Conservation (phyloP, 371 early-diverging fungal genomes). For the Apophysomyces sp. region DNA sequence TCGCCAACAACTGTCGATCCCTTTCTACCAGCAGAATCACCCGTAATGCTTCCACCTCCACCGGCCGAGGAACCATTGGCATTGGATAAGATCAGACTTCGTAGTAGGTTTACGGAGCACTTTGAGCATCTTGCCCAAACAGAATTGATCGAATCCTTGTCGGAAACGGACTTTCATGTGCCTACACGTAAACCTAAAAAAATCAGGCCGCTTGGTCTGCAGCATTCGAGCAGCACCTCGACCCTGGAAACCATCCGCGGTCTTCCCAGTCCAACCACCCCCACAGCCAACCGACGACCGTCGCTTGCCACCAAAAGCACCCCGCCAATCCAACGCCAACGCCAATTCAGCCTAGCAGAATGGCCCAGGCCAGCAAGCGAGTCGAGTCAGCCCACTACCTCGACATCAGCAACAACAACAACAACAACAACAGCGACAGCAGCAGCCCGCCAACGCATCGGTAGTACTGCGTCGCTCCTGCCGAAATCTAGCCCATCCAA, state of each 20-base stretch:
- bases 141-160: constrained; percentile 13
- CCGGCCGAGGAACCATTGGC: constrained; percentile 6
- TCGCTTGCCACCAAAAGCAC: not conserved
- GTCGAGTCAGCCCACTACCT: no score
- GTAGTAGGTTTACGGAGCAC: constrained; percentile 34
- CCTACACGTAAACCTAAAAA: constrained; percentile 4
- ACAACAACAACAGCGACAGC: constrained; percentile 2
- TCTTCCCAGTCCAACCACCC: not conserved
- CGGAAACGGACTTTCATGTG: constrained; percentile 8
- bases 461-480: constrained; percentile 12
- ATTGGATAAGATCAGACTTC: not conserved
- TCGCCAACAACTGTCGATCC: not conserved
- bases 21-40: not conserved
- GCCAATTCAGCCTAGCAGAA: not conserved
- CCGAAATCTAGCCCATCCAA: not conserved
- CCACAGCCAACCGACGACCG: constrained; percentile 1
- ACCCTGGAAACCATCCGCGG: constrained; percentile 5
- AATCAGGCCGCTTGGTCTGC: constrained; percentile 5
- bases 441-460: not conserved
- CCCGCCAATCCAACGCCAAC: not conserved
- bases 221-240: constrained; percentile 2
- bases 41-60: not conserved
- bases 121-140: constrained; percentile 26
- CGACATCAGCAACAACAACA: no score
- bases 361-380: not conserved